Evolutionary conservation across 371 early-diverging fungal species (phyloP), one percentile per base, ranked within the genome.

Genomic region (Mucor saturninus): DNA sequence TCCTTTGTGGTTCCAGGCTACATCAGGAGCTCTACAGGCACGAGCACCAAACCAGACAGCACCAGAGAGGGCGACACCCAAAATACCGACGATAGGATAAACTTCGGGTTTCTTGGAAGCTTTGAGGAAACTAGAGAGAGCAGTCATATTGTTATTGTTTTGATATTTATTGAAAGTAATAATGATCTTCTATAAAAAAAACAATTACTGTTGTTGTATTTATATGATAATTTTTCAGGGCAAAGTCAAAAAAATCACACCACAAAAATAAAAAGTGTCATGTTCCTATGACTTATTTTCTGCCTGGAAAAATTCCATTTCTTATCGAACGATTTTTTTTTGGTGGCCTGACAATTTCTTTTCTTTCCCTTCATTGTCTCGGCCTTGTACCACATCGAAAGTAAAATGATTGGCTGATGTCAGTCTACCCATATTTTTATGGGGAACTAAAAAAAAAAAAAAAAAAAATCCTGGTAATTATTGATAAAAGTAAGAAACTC

Each of bases 21-120:
- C 80, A 68, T 80, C 80, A 54, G 77, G 80, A 37, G 80, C 75
- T 52, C 59, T 67, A 13, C 66, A 52, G 49, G 69, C 71, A 59
- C 68, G 71, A 42, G 50, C 26, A 38, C 66, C 59, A 49, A 77
- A 68, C 52, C 50, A 80, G 4, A 49, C 72, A 42, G 77, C 80
- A 62, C 80, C 75, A 39, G 31, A 14, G 13, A 80, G 54, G 50
- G 80, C 77, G 56, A 63, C 50, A 31, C 64, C 51, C 10, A 80
- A 48, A 51, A 80, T 80, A 60, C 67, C 74, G 48, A 80, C 39
- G 15, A 80, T 54, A 48, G 77, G 80, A 45, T 62, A 67, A 37
- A 80, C 59, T 70, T 80, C 77, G 15, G 80, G 77, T 52, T 75
- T 75, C 52, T 55, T 69, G 56, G 77, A 74, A 37, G 65, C 64